Percentiles rank a stretch among this genome's conserved stretches.
These are phyloP conservation scores for Hysterium pulicare DNA, from an alignment of 2,329 filamentous ascomycete genomes.

Conservation along the genomic window DNA sequence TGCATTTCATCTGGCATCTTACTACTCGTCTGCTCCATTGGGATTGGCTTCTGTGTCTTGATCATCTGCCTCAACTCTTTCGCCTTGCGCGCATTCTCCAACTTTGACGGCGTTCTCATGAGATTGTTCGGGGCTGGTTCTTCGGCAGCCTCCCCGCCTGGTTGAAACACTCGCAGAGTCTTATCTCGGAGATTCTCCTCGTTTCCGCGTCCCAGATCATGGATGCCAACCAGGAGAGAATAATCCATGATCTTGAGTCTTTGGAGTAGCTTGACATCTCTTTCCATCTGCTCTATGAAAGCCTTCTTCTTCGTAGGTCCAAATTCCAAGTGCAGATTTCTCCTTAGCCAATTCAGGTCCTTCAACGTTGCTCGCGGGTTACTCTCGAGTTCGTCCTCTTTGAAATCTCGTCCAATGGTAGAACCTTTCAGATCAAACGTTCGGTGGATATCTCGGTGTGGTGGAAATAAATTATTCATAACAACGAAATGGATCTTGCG, in stretches of 20 bases:
- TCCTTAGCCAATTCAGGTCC: conserved; percentile 91
- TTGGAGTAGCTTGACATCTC: conserved; percentile 83
- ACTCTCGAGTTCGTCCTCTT: conserved; percentile 78
- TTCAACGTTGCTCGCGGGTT: conserved; percentile 94
- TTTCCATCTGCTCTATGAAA: conserved; percentile 84
- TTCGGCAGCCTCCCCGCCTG: conserved; percentile 63
- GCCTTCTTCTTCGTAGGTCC: conserved; percentile 82
- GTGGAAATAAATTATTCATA: conserved; percentile 99
- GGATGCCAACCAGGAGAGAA: conserved; percentile 89
- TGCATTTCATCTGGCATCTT: conserved; percentile 87
- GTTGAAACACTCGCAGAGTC: conserved; percentile 90
- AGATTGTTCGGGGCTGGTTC: conserved; percentile 59
- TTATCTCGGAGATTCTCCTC: conserved; percentile 89
- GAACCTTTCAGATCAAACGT: conserved; percentile 98
- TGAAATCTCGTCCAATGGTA: conserved; percentile 87
- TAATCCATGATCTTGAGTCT: conserved; percentile 97
- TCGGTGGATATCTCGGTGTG: conserved; percentile 93
- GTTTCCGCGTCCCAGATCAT: conserved; percentile 85
- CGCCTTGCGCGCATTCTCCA: conserved; percentile 88
- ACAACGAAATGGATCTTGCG: conserved; percentile 99
- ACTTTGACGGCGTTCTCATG: conserved; percentile 84
- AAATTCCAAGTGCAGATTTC: conserved; percentile 81
- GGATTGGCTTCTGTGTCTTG: conserved; percentile 88
- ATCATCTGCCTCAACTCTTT: conserved; percentile 89
- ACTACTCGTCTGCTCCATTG: conserved; percentile 76